These are phyloP conservation scores for Triglochin maritima DNA, from an alignment of 106 monocot species.

Conservation along the genomic window DNA sequence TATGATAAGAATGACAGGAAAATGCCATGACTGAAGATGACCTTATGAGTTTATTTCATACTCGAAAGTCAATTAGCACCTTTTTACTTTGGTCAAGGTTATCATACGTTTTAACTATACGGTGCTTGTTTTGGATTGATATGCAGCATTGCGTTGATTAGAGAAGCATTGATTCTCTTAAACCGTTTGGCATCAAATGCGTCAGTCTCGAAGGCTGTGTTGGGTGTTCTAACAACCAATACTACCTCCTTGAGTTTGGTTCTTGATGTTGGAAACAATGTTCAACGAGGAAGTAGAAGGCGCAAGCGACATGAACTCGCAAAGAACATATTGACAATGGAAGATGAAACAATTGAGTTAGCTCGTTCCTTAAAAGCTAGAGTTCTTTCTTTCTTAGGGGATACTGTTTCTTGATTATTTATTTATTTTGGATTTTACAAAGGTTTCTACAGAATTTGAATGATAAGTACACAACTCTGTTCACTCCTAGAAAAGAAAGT, in stretches of 20 bases:
- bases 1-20: too few relatives aligned
- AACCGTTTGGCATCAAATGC: conserved; percentile 70
- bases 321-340: conserved; percentile 18
- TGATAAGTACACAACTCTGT: too few relatives aligned
- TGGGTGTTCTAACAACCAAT: conserved; percentile 47
- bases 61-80: background rate
- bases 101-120: background rate
- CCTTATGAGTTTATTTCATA: background rate
- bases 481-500: too few relatives aligned
- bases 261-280: conserved; percentile 47
- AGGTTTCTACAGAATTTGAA: too few relatives aligned
- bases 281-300: conserved; percentile 23
- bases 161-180: conserved; percentile 75
- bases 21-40: too few relatives aligned
- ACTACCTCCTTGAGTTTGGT: conserved; percentile 34
- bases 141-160: conserved; percentile 35
- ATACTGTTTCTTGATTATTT: conserved; percentile 5
- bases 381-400: conserved; percentile 50
- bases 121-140: background rate
- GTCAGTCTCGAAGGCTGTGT: conserved; percentile 33
- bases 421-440: background rate
- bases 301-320: background rate
- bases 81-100: too few relatives aligned
- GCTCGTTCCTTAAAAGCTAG: conserved; percentile 41
- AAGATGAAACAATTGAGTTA: conserved; percentile 47